These are phyloP conservation scores for Aspergillus vadensis DNA, from an alignment of 2,329 filamentous ascomycete species.

Conservation along the genomic window DNA sequence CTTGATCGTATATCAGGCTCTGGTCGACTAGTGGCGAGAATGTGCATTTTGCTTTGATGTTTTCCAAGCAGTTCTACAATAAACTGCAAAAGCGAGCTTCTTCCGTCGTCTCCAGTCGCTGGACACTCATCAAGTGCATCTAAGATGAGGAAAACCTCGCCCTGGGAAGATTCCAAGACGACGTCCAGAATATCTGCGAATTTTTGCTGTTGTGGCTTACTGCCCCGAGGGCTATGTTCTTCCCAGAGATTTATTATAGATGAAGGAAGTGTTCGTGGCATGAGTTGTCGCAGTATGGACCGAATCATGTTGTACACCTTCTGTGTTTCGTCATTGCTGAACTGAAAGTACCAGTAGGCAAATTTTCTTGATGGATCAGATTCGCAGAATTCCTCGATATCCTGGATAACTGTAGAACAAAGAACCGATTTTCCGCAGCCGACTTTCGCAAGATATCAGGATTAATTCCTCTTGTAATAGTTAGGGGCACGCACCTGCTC, in stretches of 20 bases:
- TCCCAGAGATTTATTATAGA: constrained; percentile 1
- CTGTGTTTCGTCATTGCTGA: constrained; percentile 4
- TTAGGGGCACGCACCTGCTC: neutral
- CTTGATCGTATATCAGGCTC: constrained; percentile 5
- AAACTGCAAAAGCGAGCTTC: neutral
- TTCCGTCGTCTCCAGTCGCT: neutral
- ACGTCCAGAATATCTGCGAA: neutral
- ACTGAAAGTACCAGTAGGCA: constrained; percentile 13
- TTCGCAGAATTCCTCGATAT: neutral
- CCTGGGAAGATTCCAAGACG: neutral
- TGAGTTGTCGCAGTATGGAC: constrained; percentile 4
- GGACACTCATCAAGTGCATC: constrained; percentile 12
- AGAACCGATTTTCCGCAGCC: constrained; percentile 1
- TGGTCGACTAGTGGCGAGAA: constrained; percentile 4
- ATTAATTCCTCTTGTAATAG: too few relatives aligned
- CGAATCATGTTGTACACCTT: constrained; percentile 2
- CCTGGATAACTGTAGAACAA: neutral
- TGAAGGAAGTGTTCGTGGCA: neutral
- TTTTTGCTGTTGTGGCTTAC: neutral
- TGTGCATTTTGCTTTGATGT: neutral
- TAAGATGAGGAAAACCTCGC: neutral
- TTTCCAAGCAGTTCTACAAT: neutral
- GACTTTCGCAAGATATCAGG: neutral
- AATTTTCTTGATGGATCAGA: neutral
- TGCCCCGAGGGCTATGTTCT: neutral